Evolutionary conservation across 257 asterid genomes (phyloP).

Genomic region (Nicotiana sylvestris): DNA sequence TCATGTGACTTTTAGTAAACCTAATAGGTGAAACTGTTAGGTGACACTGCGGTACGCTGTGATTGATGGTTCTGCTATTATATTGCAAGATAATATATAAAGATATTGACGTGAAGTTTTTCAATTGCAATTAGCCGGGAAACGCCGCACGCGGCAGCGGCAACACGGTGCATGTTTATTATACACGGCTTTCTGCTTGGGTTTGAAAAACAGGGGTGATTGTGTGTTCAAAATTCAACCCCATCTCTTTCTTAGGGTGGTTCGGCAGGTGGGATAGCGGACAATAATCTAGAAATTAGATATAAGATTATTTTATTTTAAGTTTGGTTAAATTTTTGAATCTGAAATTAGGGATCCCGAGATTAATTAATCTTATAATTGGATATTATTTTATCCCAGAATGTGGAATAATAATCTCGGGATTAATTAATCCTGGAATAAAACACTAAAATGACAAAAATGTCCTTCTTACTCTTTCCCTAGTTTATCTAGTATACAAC

Average conservation of each 20-base stretch:
- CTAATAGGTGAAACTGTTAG: not conserved
- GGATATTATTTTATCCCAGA: no score
- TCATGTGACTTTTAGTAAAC: not conserved
- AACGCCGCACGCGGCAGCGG: slow-evolving; percentile 4
- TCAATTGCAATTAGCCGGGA: not conserved
- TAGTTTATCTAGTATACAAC: no score
- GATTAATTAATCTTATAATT: no score
- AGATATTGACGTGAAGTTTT: not conserved
- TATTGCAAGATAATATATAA: not conserved
- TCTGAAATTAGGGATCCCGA: no score
- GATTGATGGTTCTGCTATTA: not conserved
- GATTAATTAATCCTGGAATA: no score
- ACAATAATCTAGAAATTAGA: no score
- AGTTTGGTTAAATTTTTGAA: no score
- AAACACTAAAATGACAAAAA: no score
- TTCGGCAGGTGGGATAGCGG: no score
- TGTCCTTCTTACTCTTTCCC: no score
- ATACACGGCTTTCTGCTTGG: not conserved
- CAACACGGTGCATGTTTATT: not conserved
- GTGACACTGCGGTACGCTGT: not conserved
- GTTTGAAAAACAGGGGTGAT: not conserved
- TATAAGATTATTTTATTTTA: no score
- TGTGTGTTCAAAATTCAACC: not conserved
- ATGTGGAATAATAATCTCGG: no score
- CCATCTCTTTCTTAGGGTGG: not conserved